Conservation (phyloP, 345 rosid genomes). For the Sisymbrium irio region DNA sequence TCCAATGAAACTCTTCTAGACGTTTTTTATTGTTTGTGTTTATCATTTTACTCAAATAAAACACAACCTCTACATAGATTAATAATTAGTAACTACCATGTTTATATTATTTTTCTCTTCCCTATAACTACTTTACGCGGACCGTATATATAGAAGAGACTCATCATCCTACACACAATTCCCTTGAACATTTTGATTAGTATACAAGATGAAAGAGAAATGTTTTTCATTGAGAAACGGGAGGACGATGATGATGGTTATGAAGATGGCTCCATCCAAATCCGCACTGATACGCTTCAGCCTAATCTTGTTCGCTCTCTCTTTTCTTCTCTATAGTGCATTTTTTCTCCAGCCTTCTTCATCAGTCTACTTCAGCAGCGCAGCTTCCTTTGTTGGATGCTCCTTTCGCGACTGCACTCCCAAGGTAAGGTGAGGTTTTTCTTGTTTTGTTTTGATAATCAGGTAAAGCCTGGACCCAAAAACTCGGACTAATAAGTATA, state of each 20-base stretch:
- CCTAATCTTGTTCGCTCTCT: conserved; percentile 58
- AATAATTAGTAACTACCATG: background rate
- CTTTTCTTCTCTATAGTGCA: conserved; percentile 52
- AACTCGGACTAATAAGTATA: background rate
- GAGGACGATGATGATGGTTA: conserved; percentile 33
- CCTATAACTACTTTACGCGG: background rate
- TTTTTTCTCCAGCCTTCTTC: conserved; percentile 72
- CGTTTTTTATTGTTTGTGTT: conserved; percentile 4
- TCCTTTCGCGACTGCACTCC: conserved; percentile 74
- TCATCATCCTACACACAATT: conserved; percentile 7
- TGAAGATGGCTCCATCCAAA: conserved; percentile 62
- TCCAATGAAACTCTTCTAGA: conserved; percentile 49
- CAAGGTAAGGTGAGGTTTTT: conserved; percentile 88
- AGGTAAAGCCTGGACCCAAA: background rate
- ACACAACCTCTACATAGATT: conserved; percentile 31
- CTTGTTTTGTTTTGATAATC: background rate
- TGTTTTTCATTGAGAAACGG: conserved; percentile 17
- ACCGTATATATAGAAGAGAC: conserved; percentile 16
- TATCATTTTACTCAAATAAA: conserved; percentile 22
- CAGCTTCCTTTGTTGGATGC: conserved; percentile 70
- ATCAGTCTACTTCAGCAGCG: conserved; percentile 50
- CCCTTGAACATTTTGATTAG: conserved; percentile 14
- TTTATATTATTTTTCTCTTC: conserved; percentile 9
- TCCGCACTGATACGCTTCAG: conserved; percentile 61
- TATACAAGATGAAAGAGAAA: conserved; percentile 44